Evolutionary conservation across 352 stramenopile species (phyloP).

Genomic region (Pythium dissotocum): DNA sequence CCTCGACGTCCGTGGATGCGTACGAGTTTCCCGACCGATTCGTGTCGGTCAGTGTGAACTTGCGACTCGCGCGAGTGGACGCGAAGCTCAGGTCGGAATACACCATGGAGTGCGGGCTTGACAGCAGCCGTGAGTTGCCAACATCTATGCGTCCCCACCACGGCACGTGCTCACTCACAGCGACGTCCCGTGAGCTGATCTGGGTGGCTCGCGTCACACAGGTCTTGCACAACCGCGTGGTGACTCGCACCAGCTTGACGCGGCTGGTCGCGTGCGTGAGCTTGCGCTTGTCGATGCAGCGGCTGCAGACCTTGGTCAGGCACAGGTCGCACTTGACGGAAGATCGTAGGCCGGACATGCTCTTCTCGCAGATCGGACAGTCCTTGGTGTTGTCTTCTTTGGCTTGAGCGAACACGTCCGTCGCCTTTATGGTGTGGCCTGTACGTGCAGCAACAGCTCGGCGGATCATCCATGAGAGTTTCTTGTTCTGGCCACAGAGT

Average conservation of each 20-base stretch:
- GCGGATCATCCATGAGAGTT: conserved; percentile 16
- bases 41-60: not conserved
- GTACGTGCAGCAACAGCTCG: not conserved
- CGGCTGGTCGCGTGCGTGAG: not conserved
- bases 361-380: conserved; percentile 12
- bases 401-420: not conserved
- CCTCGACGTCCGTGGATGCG: not conserved
- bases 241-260: conserved; percentile 5
- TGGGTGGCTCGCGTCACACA: conserved; percentile 6
- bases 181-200: conserved; percentile 12
- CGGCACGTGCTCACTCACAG: conserved; percentile 3
- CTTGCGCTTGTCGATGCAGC: conserved; percentile 19
- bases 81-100: conserved; percentile 4
- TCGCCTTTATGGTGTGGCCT: conserved; percentile 1
- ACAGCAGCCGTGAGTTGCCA: not conserved
- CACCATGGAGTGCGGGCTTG: not conserved
- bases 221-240: conserved; percentile 14
- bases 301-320: conserved; percentile 5
- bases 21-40: conserved; percentile 4
- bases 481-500: conserved; percentile 16
- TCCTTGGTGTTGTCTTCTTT: not conserved
- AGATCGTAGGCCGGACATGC: not conserved
- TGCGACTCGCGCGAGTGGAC: not conserved
- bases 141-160: conserved; percentile 3
- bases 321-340: conserved; percentile 9